phyloP scores from a whole-genome alignment of 176 grass and related monocot species.

The Calamus simplicifolius region DNA sequence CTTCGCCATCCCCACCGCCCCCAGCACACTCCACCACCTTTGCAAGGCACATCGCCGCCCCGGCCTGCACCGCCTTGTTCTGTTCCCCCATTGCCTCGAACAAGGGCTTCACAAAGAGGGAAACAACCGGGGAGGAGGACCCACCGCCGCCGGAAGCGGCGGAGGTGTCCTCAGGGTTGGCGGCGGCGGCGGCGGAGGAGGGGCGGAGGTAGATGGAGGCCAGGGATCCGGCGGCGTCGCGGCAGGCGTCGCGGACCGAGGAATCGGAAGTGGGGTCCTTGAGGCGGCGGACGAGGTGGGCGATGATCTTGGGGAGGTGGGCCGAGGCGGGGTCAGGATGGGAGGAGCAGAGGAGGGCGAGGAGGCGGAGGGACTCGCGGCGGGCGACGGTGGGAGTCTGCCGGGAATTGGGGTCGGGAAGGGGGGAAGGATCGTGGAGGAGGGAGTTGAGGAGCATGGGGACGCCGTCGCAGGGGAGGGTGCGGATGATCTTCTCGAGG shows the following conservation, averaged over 20 bases:
- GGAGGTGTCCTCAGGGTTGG: not conserved
- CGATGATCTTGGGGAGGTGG: conserved; percentile 68
- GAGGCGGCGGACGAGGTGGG: conserved; percentile 58
- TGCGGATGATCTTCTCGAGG: conserved; percentile 72
- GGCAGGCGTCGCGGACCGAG: conserved; percentile 81
- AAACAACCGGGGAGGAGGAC: conserved; percentile 25
- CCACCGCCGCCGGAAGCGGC: not conserved
- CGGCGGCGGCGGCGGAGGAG: not conserved
- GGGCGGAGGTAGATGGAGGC: conserved; percentile 62
- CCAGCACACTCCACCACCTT: conserved; percentile 68
- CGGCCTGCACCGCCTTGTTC: conserved; percentile 77
- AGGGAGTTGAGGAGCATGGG: conserved; percentile 81
- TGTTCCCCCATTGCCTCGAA: conserved; percentile 92
- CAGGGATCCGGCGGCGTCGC: conserved; percentile 50
- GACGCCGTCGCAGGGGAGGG: conserved; percentile 59
- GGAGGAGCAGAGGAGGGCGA: conserved; percentile 51
- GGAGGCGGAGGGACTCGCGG: conserved; percentile 64
- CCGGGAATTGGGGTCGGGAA: conserved; percentile 30
- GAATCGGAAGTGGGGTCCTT: conserved; percentile 78
- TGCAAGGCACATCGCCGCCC: conserved; percentile 70
- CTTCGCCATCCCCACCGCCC: conserved; percentile 20
- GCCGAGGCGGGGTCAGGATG: conserved; percentile 49
- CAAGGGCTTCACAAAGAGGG: conserved; percentile 73
- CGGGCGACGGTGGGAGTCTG: conserved; percentile 25
- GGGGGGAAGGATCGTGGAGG: conserved; percentile 38